These are phyloP conservation scores for Plantago ovata DNA, from an alignment of 257 asterid species.

Conservation along the genomic window DNA sequence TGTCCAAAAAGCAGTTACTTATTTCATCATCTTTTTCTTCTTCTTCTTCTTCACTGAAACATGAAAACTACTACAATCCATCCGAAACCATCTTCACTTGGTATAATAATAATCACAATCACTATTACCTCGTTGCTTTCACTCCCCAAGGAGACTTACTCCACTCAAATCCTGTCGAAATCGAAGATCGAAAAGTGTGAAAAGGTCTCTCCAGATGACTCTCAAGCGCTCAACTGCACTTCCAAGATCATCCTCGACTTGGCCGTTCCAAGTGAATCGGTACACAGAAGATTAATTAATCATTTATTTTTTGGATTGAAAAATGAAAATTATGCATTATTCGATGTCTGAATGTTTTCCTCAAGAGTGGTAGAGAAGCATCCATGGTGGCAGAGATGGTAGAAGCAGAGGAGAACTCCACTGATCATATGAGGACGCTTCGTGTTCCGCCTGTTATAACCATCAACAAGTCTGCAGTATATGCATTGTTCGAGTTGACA, in stretches of 20 bases:
- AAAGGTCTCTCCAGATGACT: constrained; percentile 40
- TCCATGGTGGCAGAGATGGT: constrained; percentile 93
- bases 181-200: constrained; percentile 80
- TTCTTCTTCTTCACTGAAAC: too few relatives aligned
- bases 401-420: constrained; percentile 88
- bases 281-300: constrained; percentile 10
- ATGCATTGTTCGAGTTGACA: constrained; percentile 70
- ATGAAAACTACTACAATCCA: too few relatives aligned
- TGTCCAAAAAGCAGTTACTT: too few relatives aligned
- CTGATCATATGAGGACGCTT: constrained; percentile 69
- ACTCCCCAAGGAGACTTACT: too few relatives aligned
- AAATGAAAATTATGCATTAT: not conserved
- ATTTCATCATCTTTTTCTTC: too few relatives aligned
- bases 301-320: not conserved
- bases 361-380: constrained; percentile 93
- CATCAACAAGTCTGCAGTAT: constrained; percentile 78
- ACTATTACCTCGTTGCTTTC: too few relatives aligned
- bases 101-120: too few relatives aligned
- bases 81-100: too few relatives aligned
- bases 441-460: constrained; percentile 81
- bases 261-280: constrained; percentile 93
- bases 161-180: constrained; percentile 64
- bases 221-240: constrained; percentile 67
- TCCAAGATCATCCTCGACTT: constrained; percentile 64
- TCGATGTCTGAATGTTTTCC: not conserved